These are phyloP conservation scores for Rosa multiflora DNA, from an alignment of 306 rosid species.

Conservation along the genomic window DNA sequence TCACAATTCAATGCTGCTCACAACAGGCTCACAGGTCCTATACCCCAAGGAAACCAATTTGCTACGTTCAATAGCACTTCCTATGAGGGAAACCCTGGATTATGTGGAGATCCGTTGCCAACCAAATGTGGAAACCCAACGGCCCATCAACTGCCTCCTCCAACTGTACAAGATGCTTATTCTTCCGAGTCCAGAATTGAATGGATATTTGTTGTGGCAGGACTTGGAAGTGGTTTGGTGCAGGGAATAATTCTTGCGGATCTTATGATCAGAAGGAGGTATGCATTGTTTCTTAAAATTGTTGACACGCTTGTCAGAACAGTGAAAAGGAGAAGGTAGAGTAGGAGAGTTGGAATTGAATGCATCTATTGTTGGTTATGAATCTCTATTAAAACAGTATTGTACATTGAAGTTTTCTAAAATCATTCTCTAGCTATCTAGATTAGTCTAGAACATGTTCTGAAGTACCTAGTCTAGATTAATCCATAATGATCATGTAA, in stretches of 20 bases:
- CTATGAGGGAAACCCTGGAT: constrained; percentile 10
- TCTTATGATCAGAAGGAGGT: background rate
- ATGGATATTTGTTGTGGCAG: background rate
- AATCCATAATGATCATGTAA: too few species aligned
- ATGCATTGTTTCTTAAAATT: background rate
- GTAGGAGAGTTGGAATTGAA: background rate
- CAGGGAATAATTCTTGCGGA: background rate
- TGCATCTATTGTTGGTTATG: background rate
- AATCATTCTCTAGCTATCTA: too few species aligned
- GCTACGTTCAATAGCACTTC: background rate
- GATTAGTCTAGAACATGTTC: too few species aligned
- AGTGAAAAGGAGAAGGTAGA: background rate
- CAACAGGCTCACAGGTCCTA: background rate
- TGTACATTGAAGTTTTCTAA: too few species aligned
- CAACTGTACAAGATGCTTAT: background rate
- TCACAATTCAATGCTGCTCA: constrained; percentile 1
- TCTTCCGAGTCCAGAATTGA: background rate
- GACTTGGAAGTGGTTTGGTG: background rate
- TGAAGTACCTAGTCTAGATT: too few species aligned
- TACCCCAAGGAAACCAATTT: constrained; percentile 4
- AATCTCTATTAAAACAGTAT: background rate
- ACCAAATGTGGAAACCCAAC: background rate
- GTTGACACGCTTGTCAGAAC: background rate
- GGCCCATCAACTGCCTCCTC: background rate
- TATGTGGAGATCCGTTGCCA: background rate